phyloP scores from a whole-genome alignment of 2,329 filamentous ascomycete genomes.

The Diaporthe eres region DNA sequence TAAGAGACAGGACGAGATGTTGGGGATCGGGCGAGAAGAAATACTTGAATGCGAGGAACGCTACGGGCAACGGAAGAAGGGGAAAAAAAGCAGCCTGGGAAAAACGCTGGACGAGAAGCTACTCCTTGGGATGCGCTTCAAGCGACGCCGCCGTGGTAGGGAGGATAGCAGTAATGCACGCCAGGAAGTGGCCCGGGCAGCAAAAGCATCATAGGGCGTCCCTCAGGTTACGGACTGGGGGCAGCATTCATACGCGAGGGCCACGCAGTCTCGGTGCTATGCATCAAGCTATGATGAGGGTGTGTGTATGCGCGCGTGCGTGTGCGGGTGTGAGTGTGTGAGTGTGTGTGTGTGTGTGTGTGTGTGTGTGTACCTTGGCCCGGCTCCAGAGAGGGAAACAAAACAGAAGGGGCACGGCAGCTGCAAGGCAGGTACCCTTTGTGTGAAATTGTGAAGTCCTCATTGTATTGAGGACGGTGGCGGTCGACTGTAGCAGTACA shows the following conservation, averaged over 20 bases:
- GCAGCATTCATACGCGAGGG: background rate
- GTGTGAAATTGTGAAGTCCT: conserved; percentile 1
- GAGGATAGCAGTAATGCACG: conserved; percentile 11
- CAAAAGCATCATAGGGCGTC: conserved; percentile 21
- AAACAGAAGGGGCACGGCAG: conserved; percentile 31
- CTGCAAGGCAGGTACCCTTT: conserved; percentile 26
- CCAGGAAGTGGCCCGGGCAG: conserved; percentile 12
- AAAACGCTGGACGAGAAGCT: background rate
- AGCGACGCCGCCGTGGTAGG: background rate
- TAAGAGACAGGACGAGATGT: conserved; percentile 21
- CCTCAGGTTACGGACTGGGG: background rate
- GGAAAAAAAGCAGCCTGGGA: background rate
- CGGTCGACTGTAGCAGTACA: conserved; percentile 25
- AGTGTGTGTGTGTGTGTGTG: background rate
- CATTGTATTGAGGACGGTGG: conserved; percentile 3
- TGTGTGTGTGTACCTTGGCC: background rate
- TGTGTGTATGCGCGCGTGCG: background rate
- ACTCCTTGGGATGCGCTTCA: conserved; percentile 16
- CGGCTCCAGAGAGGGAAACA: conserved; percentile 25
- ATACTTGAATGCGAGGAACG: conserved; percentile 10
- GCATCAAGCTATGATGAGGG: conserved; percentile 31
- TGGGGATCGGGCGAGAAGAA: conserved; percentile 16
- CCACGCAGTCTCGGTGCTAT: conserved; percentile 15
- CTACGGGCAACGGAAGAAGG: background rate
- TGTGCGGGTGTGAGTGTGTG: background rate